Evolutionary conservation across 352 stramenopile species (phyloP).

Genomic region (Phytophthora quininea): DNA sequence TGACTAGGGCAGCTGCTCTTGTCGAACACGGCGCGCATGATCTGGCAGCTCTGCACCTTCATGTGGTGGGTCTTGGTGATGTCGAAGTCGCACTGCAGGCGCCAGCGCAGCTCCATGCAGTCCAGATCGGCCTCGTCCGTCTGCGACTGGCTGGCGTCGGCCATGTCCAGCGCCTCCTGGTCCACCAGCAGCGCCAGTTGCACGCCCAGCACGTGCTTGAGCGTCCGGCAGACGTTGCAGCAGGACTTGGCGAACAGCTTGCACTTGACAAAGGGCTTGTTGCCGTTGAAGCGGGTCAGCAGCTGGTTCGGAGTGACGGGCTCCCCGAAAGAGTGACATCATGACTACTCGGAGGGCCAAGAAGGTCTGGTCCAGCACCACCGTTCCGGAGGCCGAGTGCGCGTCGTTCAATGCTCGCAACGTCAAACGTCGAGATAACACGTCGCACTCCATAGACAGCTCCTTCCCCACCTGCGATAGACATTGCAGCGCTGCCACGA

Average conservation of each 20-base stretch:
- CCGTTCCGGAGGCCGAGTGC: constrained; percentile 75
- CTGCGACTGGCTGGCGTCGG: constrained; percentile 31
- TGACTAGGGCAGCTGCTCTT: constrained; percentile 52
- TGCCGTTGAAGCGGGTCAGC: constrained; percentile 25
- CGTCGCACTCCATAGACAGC: constrained; percentile 76
- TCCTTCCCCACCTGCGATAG: constrained; percentile 84
- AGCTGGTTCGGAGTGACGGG: constrained; percentile 26
- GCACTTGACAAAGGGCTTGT: constrained; percentile 66
- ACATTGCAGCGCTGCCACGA: constrained; percentile 81
- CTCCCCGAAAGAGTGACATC: constrained; percentile 23
- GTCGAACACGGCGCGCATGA: constrained; percentile 85
- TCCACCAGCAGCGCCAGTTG: constrained; percentile 70
- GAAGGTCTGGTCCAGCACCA: constrained; percentile 73
- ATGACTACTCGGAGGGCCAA: constrained; percentile 42
- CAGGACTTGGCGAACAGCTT: constrained; percentile 82
- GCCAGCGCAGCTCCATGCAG: constrained; percentile 72
- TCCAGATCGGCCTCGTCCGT: constrained; percentile 62
- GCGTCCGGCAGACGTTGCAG: constrained; percentile 81
- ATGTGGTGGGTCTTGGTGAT: constrained; percentile 89
- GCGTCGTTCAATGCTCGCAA: constrained; percentile 83
- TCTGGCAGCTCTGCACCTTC: constrained; percentile 77
- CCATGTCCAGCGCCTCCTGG: constrained; percentile 31
- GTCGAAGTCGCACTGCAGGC: constrained; percentile 79
- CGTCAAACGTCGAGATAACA: constrained; percentile 45
- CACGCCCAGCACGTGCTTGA: constrained; percentile 83